Evolutionary conservation across 345 rosid species (phyloP).

Genomic region (Eucalyptus victrix): DNA sequence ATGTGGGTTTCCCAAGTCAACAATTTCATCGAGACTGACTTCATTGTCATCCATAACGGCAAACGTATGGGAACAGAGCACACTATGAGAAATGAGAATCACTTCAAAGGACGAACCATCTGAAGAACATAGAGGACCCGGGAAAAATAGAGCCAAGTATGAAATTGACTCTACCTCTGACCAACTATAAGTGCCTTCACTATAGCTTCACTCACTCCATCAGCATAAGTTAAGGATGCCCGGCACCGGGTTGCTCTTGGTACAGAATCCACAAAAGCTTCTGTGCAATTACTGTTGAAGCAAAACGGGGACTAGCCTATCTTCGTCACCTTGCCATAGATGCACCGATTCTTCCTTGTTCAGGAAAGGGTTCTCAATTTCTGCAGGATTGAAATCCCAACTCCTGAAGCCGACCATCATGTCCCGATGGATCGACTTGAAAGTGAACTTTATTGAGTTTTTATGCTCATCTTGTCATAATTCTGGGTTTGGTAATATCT

Average conservation of each 20-base stretch:
- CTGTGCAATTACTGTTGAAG: slow-evolving; percentile 26
- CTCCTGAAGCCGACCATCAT: slow-evolving; percentile 46
- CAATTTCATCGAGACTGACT: neutral
- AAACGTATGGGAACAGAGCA: neutral
- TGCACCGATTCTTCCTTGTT: slow-evolving; percentile 14
- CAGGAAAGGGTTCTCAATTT: slow-evolving; percentile 42
- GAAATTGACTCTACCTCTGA: neutral
- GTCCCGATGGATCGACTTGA: slow-evolving; percentile 43
- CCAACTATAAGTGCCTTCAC: slow-evolving; percentile 21
- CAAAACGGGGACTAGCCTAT: slow-evolving; percentile 26
- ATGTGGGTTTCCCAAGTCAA: neutral
- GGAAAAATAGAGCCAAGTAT: neutral
- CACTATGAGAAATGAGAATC: neutral
- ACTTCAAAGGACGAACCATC: neutral
- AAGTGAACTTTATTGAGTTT: neutral
- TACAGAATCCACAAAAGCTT: slow-evolving; percentile 43
- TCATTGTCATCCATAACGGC: neutral
- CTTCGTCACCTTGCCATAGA: slow-evolving; percentile 64
- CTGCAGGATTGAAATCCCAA: slow-evolving; percentile 70
- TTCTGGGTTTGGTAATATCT: neutral
- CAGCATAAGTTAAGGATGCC: slow-evolving; percentile 30
- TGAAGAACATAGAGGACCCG: neutral
- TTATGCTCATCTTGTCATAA: slow-evolving; percentile 25
- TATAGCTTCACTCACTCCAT: slow-evolving; percentile 39
- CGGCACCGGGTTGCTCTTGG: slow-evolving; percentile 37